Evolutionary conservation across 1,284 basidiomycete species (phyloP).

Genomic region (Hymenochaete sp.): DNA sequence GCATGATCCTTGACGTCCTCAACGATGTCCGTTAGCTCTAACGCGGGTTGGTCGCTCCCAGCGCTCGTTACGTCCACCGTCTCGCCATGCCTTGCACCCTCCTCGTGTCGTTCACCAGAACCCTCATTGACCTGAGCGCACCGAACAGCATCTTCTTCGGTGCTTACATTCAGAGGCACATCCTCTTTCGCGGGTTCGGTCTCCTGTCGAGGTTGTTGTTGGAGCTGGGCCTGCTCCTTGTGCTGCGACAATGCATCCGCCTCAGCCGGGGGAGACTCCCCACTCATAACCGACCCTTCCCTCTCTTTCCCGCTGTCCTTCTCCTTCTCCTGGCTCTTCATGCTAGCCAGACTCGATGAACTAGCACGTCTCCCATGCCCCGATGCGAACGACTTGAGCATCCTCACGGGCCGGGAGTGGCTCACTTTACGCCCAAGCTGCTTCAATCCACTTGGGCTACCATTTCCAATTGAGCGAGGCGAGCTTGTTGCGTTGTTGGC

Average conservation of each 20-base stretch:
- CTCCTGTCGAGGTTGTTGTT: not conserved
- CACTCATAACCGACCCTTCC: not conserved
- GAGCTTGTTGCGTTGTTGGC: not conserved
- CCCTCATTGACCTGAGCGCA: too few relatives aligned
- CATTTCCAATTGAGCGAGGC: not conserved
- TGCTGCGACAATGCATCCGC: not conserved
- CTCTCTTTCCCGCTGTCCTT: not conserved
- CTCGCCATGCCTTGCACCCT: too few relatives aligned
- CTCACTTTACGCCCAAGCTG: conserved; percentile 8
- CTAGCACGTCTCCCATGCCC: too few relatives aligned
- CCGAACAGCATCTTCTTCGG: too few relatives aligned
- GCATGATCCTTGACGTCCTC: too few relatives aligned
- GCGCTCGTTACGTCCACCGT: too few relatives aligned
- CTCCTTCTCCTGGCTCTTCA: not conserved
- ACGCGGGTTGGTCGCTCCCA: too few relatives aligned
- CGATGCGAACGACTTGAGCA: conserved; percentile 14
- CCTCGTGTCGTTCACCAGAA: too few relatives aligned
- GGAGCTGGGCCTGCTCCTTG: conserved; percentile 2
- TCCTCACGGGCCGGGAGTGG: conserved; percentile 14
- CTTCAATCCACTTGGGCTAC: conserved; percentile 9
- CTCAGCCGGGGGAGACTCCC: not conserved
- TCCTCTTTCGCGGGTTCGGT: not conserved
- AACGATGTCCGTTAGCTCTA: too few relatives aligned
- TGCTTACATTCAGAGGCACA: not conserved
- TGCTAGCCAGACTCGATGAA: conserved; percentile 5